Evolutionary conservation across 352 stramenopile species (phyloP), one percentile per base, ranked within the genome.

Genomic region (Lagenidium giganteum): DNA sequence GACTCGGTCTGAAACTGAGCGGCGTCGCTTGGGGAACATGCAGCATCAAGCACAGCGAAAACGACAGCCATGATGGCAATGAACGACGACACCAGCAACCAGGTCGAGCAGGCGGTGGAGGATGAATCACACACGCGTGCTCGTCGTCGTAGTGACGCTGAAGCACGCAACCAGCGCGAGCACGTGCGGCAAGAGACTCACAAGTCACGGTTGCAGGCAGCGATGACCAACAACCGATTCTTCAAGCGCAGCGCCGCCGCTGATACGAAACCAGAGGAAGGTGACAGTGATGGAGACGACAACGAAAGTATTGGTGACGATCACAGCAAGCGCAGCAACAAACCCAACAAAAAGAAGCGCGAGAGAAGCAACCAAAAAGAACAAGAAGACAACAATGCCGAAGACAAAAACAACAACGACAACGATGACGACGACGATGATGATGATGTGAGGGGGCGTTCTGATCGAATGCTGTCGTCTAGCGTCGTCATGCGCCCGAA

Each of bases 151-250:
- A 82, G 57, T 43, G 64, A 80, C 36, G 43, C 64, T 13, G 49
- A 54, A 8, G 57, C 57, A 21, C 59, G 65, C 5, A 52, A 77
- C 32, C 34, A 69, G 1, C 42, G 65, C 13, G 69, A 79, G 39
- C 48, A 63, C 20, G 58, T 75, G 34, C 69, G 69, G 20, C 59
- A 63, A 21, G 32, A 17, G 7, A 32, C 42, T 0, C 50, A 67
- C 2, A 17, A 65, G 13, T 26, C 54, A 17, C 54, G 54, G 26
- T 40, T 42, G 1, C 54, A 43, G 17, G 39, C 49, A 14, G 56
- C 58, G 8, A 43, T 67, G 6, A 43, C 51, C 24, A 76, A 74
- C 54, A 85, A 85, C 29, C 67, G 72, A 26, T 85, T 85, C 38
- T 42, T 85, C 28, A 51, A 16, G 26, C 64, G 58, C 11, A 61